Evolutionary conservation across 768 basidiomycete species (phyloP), one percentile per base, ranked within the genome.

Genomic region (Lactarius hatsudake): DNA sequence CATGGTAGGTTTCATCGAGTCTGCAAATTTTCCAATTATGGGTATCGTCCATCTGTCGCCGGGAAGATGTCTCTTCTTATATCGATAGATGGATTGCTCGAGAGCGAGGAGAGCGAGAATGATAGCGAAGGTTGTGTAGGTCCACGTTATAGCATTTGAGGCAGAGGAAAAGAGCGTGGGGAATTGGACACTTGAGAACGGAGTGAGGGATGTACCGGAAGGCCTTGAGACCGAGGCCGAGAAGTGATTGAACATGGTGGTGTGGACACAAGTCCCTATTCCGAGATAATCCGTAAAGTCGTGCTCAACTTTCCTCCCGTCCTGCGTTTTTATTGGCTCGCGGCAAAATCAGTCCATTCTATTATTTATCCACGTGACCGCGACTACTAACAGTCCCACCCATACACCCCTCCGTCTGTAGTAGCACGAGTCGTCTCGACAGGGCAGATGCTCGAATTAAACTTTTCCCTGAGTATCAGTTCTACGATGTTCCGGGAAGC

Each of bases 21-120:
- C 94, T 5, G 90, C 87, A 72, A 98, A 97, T 78, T 95, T 95
- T 65, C 97, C 97, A 64, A 99, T 98, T 73, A 99, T 73, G n/a
- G 97, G 97, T 70, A 97, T 95, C 15, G 94, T 97, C 95, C 94
- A 98, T 75, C 77, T 82, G 56, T 83, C 86, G 7, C 96, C 96
- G 0, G 96, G 95, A 8, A 98, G 84, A 72, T 90, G 85, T 23
- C 83, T 85, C 74, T 98, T 98, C 80, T 97, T 96, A 74, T 83
- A 84, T 42, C 96, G 82, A 77, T 96, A 99, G 23, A 95, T 85
- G 38, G 84, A 81, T 79, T 97, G 95, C 74, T 99, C 96, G 62
- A 96, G 81, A 56, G 86, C 79, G 59, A 99, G 87, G 51, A 99
- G 85, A 15, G 89, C 81, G 60, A 86, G 76, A 66, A 97, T 71